Conservation (phyloP, 768 basidiomycete species). For the Coprinellus aureogranulatus region DNA sequence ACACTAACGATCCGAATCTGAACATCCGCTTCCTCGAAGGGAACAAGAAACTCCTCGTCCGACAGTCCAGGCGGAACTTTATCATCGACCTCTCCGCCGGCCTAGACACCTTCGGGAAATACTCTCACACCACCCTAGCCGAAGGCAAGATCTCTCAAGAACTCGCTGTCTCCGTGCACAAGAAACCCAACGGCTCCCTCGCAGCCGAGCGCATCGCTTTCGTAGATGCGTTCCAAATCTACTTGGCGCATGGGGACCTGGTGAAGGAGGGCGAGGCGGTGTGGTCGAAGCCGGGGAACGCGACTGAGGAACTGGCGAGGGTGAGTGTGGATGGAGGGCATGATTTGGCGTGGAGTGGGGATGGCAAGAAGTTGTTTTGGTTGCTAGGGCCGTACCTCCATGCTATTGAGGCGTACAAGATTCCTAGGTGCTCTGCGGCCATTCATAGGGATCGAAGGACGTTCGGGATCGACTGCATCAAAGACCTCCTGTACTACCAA, state of each 20-base stretch:
- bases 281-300: conserved; percentile 71
- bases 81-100: conserved; percentile 38
- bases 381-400: conserved; percentile 73
- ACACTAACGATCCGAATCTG: conserved; percentile 35
- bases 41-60: conserved; percentile 55
- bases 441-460: conserved; percentile 49
- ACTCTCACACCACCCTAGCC: conserved; percentile 46
- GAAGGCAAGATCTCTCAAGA: conserved; percentile 59
- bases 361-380: conserved; percentile 70
- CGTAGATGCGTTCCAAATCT: conserved; percentile 68
- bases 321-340: conserved; percentile 75
- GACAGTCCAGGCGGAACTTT: conserved; percentile 45
- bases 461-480: conserved; percentile 65
- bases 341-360: conserved; percentile 59
- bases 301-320: conserved; percentile 57
- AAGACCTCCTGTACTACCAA: conserved; percentile 52
- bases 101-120: conserved; percentile 46
- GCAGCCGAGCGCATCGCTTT: conserved; percentile 51
- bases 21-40: conserved; percentile 57
- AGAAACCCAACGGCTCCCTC: conserved; percentile 19
- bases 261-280: conserved; percentile 43
- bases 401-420: conserved; percentile 52
- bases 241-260: conserved; percentile 45
- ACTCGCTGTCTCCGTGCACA: conserved; percentile 40
- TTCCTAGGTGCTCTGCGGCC: conserved; percentile 45